phyloP scores from a whole-genome alignment of 495 filamentous ascomycete species.

The Chaetomidium leptoderma region DNA sequence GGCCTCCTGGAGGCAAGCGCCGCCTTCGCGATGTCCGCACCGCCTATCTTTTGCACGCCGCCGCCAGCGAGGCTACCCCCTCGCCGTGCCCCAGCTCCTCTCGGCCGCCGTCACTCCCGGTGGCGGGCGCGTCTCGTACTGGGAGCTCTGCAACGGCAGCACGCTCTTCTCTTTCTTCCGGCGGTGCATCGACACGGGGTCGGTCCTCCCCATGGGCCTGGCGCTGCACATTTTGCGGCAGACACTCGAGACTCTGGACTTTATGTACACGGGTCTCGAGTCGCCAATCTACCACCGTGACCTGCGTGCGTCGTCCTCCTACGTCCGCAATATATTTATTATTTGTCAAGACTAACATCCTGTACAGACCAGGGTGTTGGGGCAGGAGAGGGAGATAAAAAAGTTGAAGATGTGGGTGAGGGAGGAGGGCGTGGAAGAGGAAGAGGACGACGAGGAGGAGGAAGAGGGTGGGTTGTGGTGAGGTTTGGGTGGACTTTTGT shows the following conservation, averaged over 20 bases:
- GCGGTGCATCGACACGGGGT: background rate
- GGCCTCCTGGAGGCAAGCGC: too few species aligned
- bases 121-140: background rate
- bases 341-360: background rate
- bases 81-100: background rate
- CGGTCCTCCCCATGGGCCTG: background rate
- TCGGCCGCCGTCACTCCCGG: background rate
- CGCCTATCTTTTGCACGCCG: background rate
- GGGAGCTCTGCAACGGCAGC: conserved; percentile 15
- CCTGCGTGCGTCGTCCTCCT: too few species aligned
- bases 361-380: background rate
- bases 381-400: too few species aligned
- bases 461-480: background rate
- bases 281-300: background rate
- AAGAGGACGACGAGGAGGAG: background rate
- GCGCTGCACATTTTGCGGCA: conserved; percentile 5
- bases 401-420: background rate
- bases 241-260: conserved; percentile 7
- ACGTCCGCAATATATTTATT: too few species aligned
- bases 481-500: too few species aligned
- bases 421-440: background rate
- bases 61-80: background rate
- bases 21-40: background rate
- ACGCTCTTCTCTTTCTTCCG: background rate
- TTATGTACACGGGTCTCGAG: background rate